A percentile compares a stretch with the other conserved stretches of the same genome.
Evolutionary conservation across 768 basidiomycete species (phyloP).

Genomic region (Lactarius sp.): DNA sequence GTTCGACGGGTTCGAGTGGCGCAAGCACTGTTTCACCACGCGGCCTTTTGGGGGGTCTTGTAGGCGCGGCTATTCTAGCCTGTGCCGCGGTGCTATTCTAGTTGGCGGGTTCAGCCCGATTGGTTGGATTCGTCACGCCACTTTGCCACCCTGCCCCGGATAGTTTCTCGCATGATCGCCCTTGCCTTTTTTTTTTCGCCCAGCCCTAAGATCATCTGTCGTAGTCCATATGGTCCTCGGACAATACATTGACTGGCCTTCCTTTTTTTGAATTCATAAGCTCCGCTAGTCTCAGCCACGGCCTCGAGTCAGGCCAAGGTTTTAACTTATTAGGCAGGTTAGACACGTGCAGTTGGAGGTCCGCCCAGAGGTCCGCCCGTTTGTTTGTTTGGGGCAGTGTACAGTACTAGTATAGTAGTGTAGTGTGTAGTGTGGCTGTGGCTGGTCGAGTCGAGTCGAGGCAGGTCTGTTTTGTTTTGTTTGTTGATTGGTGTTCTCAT

Average conservation of each 20-base stretch:
- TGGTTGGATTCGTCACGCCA: not conserved
- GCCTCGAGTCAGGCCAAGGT: not conserved
- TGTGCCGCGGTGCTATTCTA: conserved; percentile 5
- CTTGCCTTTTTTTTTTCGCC: no score
- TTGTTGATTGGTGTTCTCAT: not conserved
- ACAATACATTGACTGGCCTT: not conserved
- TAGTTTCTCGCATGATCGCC: not conserved
- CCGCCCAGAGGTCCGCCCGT: no score
- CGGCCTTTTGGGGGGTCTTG: not conserved
- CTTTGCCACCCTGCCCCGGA: not conserved
- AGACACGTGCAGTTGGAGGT: not conserved
- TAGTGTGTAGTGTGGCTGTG: not conserved
- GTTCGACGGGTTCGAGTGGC: not conserved
- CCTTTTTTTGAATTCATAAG: no score
- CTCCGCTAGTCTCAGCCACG: no score
- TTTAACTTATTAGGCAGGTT: not conserved
- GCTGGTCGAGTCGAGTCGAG: no score
- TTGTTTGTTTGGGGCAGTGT: no score
- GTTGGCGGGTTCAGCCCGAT: not conserved
- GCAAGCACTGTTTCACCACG: not conserved
- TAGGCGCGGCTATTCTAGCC: conserved; percentile 10
- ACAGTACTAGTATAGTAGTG: no score
- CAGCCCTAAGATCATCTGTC: no score
- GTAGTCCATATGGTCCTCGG: not conserved
- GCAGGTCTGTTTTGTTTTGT: no score